Conservation (phyloP, 371 early-diverging fungal genomes). For the Saksenaea oblongispora region DNA sequence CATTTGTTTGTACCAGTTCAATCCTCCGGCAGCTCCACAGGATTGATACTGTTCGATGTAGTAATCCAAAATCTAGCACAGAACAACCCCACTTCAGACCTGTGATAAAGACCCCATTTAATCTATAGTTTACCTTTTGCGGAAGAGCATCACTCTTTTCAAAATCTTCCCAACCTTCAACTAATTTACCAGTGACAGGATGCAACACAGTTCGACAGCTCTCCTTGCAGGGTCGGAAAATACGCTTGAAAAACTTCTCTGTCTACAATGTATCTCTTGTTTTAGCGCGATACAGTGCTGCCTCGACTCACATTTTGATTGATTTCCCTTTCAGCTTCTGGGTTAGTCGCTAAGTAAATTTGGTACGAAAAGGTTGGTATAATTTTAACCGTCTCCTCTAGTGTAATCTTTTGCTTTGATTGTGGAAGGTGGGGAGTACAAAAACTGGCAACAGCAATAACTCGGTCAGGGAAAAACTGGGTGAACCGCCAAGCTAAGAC, state of each 20-base stretch:
- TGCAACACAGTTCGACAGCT: conserved; percentile 20
- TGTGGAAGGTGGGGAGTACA: conserved; percentile 68
- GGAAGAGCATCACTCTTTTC: conserved; percentile 27
- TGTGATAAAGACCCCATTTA: not conserved
- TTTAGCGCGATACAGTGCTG: not conserved
- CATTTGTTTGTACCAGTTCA: conserved; percentile 49
- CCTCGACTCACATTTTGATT: conserved; percentile 22
- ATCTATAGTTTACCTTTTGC: conserved; percentile 17
- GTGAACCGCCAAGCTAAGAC: conserved; percentile 67
- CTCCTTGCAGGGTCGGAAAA: conserved; percentile 33
- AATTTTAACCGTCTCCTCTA: conserved; percentile 52
- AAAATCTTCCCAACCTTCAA: conserved; percentile 28
- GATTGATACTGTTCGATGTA: conserved; percentile 34
- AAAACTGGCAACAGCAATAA: conserved; percentile 60
- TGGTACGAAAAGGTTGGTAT: conserved; percentile 66
- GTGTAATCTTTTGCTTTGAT: conserved; percentile 22
- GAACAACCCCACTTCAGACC: not conserved
- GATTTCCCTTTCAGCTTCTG: conserved; percentile 45
- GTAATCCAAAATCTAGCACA: conserved; percentile 26
- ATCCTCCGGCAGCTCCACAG: conserved; percentile 39
- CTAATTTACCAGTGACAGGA: conserved; percentile 17
- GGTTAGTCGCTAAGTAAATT: conserved; percentile 31
- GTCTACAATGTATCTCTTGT: conserved; percentile 10
- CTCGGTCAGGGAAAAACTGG: conserved; percentile 65
- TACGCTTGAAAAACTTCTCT: conserved; percentile 30